A percentile compares a stretch with the other conserved stretches of the same genome.
Evolutionary conservation across 768 basidiomycete species (phyloP).

Genomic region (Serendipita vermifera): DNA sequence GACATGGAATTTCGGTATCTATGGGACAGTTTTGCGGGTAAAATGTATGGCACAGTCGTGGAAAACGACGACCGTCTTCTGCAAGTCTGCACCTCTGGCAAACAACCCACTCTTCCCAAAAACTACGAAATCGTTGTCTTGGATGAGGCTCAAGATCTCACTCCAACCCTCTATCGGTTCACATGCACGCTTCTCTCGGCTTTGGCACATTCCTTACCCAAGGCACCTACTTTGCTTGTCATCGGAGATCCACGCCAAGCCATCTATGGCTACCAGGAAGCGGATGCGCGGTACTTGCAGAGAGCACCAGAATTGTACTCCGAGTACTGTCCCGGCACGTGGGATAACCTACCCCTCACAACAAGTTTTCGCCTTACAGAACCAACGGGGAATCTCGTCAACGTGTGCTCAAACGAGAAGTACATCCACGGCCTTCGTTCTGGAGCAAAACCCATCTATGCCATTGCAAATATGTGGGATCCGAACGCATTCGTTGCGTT

Average conservation of each 20-base stretch:
- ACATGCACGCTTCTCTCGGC: no score
- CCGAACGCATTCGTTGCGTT: neutral
- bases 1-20: no score
- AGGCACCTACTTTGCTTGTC: neutral
- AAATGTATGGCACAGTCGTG: conserved; percentile 4
- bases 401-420: neutral
- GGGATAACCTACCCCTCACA: neutral
- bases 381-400: neutral
- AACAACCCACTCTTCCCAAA: neutral
- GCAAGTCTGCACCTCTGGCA: neutral
- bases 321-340: neutral
- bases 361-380: neutral
- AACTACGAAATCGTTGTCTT: neutral
- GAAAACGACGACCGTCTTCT: neutral
- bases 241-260: neutral
- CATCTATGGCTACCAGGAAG: neutral
- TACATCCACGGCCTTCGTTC: neutral
- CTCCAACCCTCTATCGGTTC: neutral
- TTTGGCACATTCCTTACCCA: neutral
- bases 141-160: neutral
- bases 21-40: neutral
- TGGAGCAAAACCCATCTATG: neutral
- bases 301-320: neutral
- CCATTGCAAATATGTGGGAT: neutral
- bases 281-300: neutral